phyloP scores from a whole-genome alignment of 192 early-diverging fungal species.

The Coemansia sp. region DNA sequence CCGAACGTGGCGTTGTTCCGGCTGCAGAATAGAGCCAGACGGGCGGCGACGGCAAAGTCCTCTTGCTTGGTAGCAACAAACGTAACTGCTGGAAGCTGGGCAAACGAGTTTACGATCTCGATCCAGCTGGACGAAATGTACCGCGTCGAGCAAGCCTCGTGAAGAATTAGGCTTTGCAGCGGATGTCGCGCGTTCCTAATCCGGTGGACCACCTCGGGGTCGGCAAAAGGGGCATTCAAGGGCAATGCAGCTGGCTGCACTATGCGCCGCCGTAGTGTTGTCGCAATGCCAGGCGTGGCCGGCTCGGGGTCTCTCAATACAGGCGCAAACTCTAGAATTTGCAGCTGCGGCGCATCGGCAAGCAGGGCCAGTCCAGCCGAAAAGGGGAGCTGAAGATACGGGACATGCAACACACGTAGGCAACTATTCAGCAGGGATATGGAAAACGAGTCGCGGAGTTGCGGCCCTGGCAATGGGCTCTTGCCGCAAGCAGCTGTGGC shows the following conservation, averaged over 20 bases:
- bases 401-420: slow-evolving; percentile 32
- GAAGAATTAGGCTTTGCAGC: slow-evolving; percentile 39
- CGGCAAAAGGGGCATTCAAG: slow-evolving; percentile 39
- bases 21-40: slow-evolving; percentile 28
- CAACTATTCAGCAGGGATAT: slow-evolving; percentile 19
- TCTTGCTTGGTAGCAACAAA: slow-evolving; percentile 39
- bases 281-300: slow-evolving; percentile 11
- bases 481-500: background rate
- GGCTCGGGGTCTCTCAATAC: slow-evolving; percentile 17
- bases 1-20: slow-evolving; percentile 37
- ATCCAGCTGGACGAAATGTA: slow-evolving; percentile 49
- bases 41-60: slow-evolving; percentile 21
- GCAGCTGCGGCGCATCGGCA: slow-evolving; percentile 32
- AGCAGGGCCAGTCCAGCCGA: slow-evolving; percentile 26
- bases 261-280: slow-evolving; percentile 39
- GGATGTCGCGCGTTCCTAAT: slow-evolving; percentile 29
- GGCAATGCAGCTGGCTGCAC: slow-evolving; percentile 11
- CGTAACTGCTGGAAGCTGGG: slow-evolving; percentile 24
- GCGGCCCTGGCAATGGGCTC: slow-evolving; percentile 19
- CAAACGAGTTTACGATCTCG: slow-evolving; percentile 39
- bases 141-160: slow-evolving; percentile 37
- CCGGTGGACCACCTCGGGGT: slow-evolving; percentile 34
- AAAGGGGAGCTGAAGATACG: slow-evolving; percentile 44
- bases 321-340: slow-evolving; percentile 35
- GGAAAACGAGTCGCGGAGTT: slow-evolving; percentile 24